These are phyloP conservation scores for Ophiorrhiza pumila DNA, from an alignment of 257 asterid species.

Conservation along the genomic window DNA sequence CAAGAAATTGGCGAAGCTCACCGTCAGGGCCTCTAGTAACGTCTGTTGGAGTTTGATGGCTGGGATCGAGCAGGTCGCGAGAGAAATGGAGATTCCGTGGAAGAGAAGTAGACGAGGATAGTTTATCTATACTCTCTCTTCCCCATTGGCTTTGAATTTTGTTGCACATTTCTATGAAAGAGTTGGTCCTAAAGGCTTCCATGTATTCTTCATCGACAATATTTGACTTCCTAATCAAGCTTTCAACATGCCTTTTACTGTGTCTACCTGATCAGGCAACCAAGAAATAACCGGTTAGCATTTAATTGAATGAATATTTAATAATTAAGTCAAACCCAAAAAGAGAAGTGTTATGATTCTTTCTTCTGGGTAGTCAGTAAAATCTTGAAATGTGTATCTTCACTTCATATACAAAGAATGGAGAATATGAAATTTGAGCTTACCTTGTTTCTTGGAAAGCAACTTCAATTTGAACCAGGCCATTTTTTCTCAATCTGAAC, in stretches of 20 bases:
- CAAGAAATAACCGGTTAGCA: background rate
- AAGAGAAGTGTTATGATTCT: background rate
- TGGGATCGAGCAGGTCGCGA: slow-evolving; percentile 33
- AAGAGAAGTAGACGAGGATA: slow-evolving; percentile 29
- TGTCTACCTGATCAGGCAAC: slow-evolving; percentile 34
- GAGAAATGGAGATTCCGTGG: slow-evolving; percentile 18
- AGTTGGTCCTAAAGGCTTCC: slow-evolving; percentile 67
- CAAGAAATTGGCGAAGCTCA: slow-evolving; percentile 35
- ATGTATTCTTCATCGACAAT: slow-evolving; percentile 54
- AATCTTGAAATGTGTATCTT: background rate
- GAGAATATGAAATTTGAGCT: slow-evolving; percentile 9
- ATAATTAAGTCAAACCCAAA: background rate
- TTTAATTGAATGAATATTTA: background rate
- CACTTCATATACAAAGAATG: too few species aligned
- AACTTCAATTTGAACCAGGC: slow-evolving; percentile 27
- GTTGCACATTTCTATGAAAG: slow-evolving; percentile 51
- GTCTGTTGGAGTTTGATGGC: slow-evolving; percentile 34
- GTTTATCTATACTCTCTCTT: slow-evolving; percentile 21
- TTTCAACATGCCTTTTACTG: slow-evolving; percentile 17
- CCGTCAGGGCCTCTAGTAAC: slow-evolving; percentile 15
- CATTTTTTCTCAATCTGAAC: slow-evolving; percentile 17
- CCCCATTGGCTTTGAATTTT: slow-evolving; percentile 43
- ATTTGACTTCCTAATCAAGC: slow-evolving; percentile 35
- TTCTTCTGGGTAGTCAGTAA: background rate
- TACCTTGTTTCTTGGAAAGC: slow-evolving; percentile 33